Evolutionary conservation across 2,329 filamentous ascomycete species (phyloP).

Genomic region (Pseudophaeomoniella oleicola): DNA sequence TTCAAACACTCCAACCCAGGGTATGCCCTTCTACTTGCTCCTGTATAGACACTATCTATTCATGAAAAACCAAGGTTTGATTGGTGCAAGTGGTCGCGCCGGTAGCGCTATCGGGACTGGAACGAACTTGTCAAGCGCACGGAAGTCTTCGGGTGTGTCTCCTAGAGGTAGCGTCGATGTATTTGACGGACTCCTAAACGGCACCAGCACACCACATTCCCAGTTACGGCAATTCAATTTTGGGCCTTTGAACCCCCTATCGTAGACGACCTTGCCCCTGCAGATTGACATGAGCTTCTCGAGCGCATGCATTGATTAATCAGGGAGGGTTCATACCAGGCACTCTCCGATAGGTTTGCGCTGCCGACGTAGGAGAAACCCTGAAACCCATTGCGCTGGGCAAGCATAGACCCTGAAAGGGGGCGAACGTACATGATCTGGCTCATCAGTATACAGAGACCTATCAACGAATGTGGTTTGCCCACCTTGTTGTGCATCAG

Average conservation of each 20-base stretch:
- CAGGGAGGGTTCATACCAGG: conserved; percentile 78
- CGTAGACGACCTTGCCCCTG: conserved; percentile 65
- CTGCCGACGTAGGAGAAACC: conserved; percentile 82
- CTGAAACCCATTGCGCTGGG: conserved; percentile 15
- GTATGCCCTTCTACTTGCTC: too few species aligned
- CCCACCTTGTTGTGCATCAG: conserved; percentile 81
- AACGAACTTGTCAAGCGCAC: conserved; percentile 18
- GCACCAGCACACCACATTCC: conserved; percentile 82
- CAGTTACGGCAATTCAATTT: conserved; percentile 83
- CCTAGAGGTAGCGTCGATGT: too few species aligned
- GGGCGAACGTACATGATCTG: background rate
- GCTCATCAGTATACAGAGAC: background rate
- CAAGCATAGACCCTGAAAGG: background rate
- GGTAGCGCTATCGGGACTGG: conserved; percentile 31
- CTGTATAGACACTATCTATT: too few species aligned
- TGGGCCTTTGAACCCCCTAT: conserved; percentile 49
- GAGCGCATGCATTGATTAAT: too few species aligned
- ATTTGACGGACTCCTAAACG: conserved; percentile 30
- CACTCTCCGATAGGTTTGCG: conserved; percentile 83
- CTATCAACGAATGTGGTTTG: background rate
- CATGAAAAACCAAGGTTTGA: conserved; percentile 14
- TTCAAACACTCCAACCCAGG: too few species aligned
- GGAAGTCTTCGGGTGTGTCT: background rate
- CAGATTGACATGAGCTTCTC: too few species aligned
- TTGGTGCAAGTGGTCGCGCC: conserved; percentile 9